Conservation (phyloP, 768 basidiomycete genomes). For the Scleroderma bovista region DNA sequence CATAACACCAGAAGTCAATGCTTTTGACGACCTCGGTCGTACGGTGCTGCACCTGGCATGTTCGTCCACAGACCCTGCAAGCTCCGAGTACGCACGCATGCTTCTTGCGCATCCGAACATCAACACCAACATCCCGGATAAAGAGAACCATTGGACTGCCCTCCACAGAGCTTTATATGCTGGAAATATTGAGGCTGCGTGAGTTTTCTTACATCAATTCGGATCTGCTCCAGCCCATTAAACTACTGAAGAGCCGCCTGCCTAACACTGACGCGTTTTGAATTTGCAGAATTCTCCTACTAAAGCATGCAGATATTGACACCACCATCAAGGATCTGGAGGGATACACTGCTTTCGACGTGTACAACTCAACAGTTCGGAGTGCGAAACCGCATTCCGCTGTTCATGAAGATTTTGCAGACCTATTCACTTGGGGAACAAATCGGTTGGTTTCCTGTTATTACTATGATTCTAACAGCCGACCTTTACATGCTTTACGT, state of each 20-base stretch:
- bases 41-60: constrained; percentile 83
- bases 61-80: constrained; percentile 49
- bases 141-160: constrained; percentile 87
- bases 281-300: constrained; percentile 56
- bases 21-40: constrained; percentile 63
- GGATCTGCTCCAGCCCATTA: not conserved
- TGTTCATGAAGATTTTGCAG: constrained; percentile 32
- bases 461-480: too few relatives aligned
- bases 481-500: not conserved
- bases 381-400: constrained; percentile 55
- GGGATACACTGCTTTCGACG: constrained; percentile 86
- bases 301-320: constrained; percentile 73
- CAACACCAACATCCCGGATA: constrained; percentile 75
- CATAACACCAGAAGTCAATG: constrained; percentile 55
- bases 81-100: constrained; percentile 71
- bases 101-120: constrained; percentile 71
- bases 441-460: constrained; percentile 49
- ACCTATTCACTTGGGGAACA: constrained; percentile 84
- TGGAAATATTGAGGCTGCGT: constrained; percentile 72
- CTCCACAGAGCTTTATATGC: constrained; percentile 82
- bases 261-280: too few relatives aligned
- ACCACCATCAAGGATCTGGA: constrained; percentile 71
- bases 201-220: constrained; percentile 21
- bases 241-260: not conserved
- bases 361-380: constrained; percentile 86